Base-by-base conservation (phyloP, 2,329 filamentous ascomycete genomes). In the Didymellaceae sp. region DNA sequence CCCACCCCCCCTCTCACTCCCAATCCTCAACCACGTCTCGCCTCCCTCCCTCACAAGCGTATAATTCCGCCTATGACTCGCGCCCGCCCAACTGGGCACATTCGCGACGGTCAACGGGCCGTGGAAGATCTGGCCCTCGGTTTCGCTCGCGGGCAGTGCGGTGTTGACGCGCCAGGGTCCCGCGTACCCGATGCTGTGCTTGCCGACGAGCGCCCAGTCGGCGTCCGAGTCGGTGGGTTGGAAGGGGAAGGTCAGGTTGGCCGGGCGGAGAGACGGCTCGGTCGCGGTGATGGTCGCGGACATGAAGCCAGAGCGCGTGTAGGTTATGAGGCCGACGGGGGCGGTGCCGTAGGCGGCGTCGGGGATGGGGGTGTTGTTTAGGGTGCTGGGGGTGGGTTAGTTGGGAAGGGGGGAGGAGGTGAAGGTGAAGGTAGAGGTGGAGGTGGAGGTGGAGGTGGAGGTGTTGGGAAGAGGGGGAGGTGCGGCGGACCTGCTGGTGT, bases 171-270 rank as follows among this genome's bases (percentile, higher is more conserved):
- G 21, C 9, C 63, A 49, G 4, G 65, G 65, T 0, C 66, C 66
- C 9, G 65, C 61, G 6, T 69, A 69, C 1, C 61, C 59, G 13
- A 70, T 52, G 26, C 57, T 60, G 25, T 70, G 67, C 37, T 59
- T 63, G 11, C 67, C 67, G 2, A 69, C 57, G 2, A 58, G 57
- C 13, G 67, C 65, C 67, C 67, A 70, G 17, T 66, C 62, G 3
- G 55, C 28, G 35, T 70, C 66, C 2, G 39, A 40, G 22, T 68
- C 63, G 18, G 47, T 54, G 24, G 48, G 18, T 13, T 54, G 45
- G 52, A 43, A 62, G 2, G 66, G 67, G 34, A 62, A 68, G 0
- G 56, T 61, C 2, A 70, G 46, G 34, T 58, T 57, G 0, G 22
- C 6, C 5, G 59, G 60, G 2, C 66, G 62, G 2, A 62, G 26